Base-by-base conservation (phyloP, 768 basidiomycete species). In the Agrocybe chaxingu region DNA sequence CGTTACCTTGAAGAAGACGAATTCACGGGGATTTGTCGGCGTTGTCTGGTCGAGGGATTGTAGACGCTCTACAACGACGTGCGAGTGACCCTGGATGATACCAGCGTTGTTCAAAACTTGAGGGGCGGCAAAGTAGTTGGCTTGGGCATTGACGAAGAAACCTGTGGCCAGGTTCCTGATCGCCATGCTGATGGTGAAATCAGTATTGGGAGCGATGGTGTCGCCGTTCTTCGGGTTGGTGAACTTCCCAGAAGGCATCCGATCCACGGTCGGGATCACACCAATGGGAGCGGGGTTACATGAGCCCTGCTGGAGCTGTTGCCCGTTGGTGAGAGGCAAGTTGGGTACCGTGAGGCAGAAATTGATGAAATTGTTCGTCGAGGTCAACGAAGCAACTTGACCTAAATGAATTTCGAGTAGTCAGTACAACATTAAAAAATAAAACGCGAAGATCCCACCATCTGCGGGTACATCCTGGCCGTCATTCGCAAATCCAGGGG, bases 341-440 rank as follows among this genome's bases (percentile, higher is more conserved):
- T 73, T 65, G 39, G 72, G 65, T 7, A 65, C 63, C 7, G 70
- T 73, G 24, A 70, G 57, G 58, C 78, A 82, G 58, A 73, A 74
- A 68, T 79, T 78, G 68, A 79, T 77, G 58, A 79, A 85, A 67
- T 84, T 84, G 67, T 84, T 82, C 12, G 63, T 69, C 11, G 77
- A 77, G 1, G 77, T 78, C 37, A 75, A 62, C 6, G 77, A 80
- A 7, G 76, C 65, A 48, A 75, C 75, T 60, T 80, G 78, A 41
- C 78, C 76, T 55, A 35, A 11, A 24, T 9, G 13, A 19, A 18
- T 32, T 41, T 24, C n/a, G 11, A 18, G 7, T 31, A 12, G 10
- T 45, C 12, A 35, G 29, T 8, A 35, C 1, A 2, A 32, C 10
- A 43, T n/a, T 32, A 33, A 19, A 37, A 31, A 19, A 33, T 9